Conservation (phyloP, 257 asterid species). For the Solanum etuberosum region DNA sequence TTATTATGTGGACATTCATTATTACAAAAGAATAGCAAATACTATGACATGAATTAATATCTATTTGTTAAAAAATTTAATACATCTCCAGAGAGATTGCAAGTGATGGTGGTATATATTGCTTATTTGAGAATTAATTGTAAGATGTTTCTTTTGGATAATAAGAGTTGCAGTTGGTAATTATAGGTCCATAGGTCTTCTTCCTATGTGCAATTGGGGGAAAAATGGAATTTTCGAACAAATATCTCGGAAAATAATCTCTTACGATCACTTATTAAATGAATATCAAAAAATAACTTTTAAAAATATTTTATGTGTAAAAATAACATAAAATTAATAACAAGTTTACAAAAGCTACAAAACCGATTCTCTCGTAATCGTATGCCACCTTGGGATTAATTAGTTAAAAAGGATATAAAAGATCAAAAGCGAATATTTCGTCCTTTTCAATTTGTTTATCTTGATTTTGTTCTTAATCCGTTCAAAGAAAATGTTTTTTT, state of each 20-base stretch:
- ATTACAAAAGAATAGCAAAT: background rate
- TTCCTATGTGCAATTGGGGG: background rate
- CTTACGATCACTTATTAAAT: background rate
- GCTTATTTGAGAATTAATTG: background rate
- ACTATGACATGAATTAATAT: background rate
- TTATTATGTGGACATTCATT: background rate
- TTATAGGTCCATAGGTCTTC: background rate
- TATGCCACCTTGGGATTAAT: background rate
- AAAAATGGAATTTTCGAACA: background rate
- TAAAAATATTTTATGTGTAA: background rate
- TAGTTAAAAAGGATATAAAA: background rate
- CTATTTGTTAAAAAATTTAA: background rate
- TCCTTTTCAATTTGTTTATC: background rate
- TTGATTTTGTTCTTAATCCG: too few relatives aligned
- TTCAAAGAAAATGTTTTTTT: too few relatives aligned
- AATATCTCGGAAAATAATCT: background rate
- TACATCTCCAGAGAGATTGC: background rate
- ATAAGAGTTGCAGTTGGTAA: background rate
- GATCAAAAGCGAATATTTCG: background rate
- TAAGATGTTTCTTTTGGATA: background rate
- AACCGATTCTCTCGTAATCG: background rate
- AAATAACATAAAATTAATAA: background rate
- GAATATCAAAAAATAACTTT: fast-evolving
- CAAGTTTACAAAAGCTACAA: background rate
- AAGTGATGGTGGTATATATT: background rate